Evolutionary conservation across 1,139 yeast genomes (phyloP), one percentile per base, ranked within the genome.

Genomic region (Groenewaldozyma auringiensis): DNA sequence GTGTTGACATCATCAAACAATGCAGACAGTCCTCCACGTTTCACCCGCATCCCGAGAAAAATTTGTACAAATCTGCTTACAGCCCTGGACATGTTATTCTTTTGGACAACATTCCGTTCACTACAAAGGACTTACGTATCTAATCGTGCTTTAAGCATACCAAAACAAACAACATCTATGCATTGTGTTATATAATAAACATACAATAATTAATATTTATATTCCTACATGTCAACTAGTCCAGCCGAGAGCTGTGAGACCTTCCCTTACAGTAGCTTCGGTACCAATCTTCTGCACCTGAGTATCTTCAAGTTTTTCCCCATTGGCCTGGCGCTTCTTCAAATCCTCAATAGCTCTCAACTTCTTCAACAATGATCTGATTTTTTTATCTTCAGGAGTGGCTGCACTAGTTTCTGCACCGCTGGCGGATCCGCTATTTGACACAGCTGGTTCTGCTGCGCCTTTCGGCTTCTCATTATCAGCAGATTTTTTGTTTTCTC

Each of bases 261-360:
- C 95, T 52, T 71, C 69, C 65, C 89, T 75, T 45, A 92, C 83
- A 47, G 81, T 81, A 32, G 74, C 80, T 68, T 92, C 98, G 49
- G 94, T 87, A 52, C 80, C 75, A 56, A 94, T 89, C 69, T 94
- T 94, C 62, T 86, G 75, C 37, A 87, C 70, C 69, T 92, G 99
- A 29, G 97, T 92, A 60, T 83, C 95, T 67, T 92, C 98, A 54
- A 92, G 75, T 51, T 80, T 73, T 54, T 88, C 96, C 43, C 94
- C 95, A 44, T 71, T 72, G 17, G 85, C 86, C 67, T 85, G 92
- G 62, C 89, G 84, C 74, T 78, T 78, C 66, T 89, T 89, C 59
- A 94, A 76, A 44, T 80, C 81, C 64, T 89, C 95, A 55, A 92
- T 92, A 13, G 98, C 97, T 60, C 97, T 78, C 54, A 92, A 75